These are phyloP conservation scores for Agaricus subrufescens DNA, from an alignment of 768 basidiomycete genomes.

Conservation along the genomic window DNA sequence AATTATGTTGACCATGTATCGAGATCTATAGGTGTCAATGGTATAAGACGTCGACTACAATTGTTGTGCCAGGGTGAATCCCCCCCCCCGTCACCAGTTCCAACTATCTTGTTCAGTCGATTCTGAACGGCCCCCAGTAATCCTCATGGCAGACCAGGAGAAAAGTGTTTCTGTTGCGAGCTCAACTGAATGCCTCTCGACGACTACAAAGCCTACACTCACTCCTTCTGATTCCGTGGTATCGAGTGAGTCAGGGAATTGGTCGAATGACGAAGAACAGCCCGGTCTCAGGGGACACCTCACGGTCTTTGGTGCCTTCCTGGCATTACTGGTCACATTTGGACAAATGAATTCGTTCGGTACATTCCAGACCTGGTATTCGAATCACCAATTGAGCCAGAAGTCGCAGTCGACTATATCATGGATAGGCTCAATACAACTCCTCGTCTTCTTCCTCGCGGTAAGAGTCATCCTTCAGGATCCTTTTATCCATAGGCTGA, in stretches of 20 bases:
- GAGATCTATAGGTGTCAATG: slow-evolving; percentile 7
- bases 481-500: not conserved
- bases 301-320: slow-evolving; percentile 58
- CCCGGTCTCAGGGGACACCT: slow-evolving; percentile 32
- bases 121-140: no score
- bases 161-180: not conserved
- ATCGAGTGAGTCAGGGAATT: not conserved
- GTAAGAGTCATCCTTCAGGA: slow-evolving; percentile 31
- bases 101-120: not conserved
- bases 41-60: slow-evolving; percentile 3
- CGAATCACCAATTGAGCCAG: slow-evolving; percentile 49
- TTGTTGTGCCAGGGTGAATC: not conserved
- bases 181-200: not conserved
- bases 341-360: slow-evolving; percentile 72
- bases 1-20: slow-evolving; percentile 1
- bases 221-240: not conserved
- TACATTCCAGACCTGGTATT: slow-evolving; percentile 68
- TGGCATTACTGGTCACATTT: slow-evolving; percentile 65
- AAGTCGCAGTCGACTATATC: slow-evolving; percentile 53
- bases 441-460: slow-evolving; percentile 67
- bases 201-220: not conserved
- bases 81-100: not conserved
- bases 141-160: slow-evolving; percentile 7
- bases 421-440: slow-evolving; percentile 68
- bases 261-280: slow-evolving; percentile 13